These are phyloP conservation scores for Saxophila tyrrhenica DNA, from an alignment of 495 filamentous ascomycete species.

Conservation along the genomic window DNA sequence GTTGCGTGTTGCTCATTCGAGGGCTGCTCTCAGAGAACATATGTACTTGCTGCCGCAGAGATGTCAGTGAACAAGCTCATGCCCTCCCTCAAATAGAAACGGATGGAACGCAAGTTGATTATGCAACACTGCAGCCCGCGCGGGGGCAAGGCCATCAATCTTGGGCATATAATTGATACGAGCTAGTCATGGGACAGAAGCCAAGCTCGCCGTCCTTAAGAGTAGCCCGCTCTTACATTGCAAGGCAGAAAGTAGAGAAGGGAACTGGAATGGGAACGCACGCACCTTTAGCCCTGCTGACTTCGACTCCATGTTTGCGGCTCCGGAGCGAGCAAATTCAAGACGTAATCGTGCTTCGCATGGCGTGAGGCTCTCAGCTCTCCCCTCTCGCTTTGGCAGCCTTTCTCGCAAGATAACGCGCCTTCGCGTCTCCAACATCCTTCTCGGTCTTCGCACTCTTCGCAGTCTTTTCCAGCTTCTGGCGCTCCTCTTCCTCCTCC, in stretches of 20 bases:
- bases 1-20: too few relatives aligned
- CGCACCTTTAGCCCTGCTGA: too few relatives aligned
- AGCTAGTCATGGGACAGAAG: conserved; percentile 16
- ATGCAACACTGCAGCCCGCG: conserved; percentile 8
- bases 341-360: too few relatives aligned
- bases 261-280: too few relatives aligned
- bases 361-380: too few relatives aligned
- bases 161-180: conserved; percentile 21
- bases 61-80: background rate
- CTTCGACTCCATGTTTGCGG: too few relatives aligned
- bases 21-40: too few relatives aligned
- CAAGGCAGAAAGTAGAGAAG: background rate
- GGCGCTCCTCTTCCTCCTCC: conserved; percentile 59
- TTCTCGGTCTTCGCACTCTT: conserved; percentile 64
- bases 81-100: background rate
- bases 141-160: conserved; percentile 16
- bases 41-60: background rate
- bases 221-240: conserved; percentile 3
- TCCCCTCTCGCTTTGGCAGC: conserved; percentile 49
- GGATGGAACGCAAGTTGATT: too few relatives aligned
- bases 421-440: conserved; percentile 77
- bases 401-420: conserved; percentile 80
- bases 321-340: too few relatives aligned
- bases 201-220: conserved; percentile 19
- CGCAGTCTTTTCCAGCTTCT: conserved; percentile 56